Base-by-base conservation (phyloP, 2,329 filamentous ascomycete genomes). In the Fusarium brevicatenulatum region DNA sequence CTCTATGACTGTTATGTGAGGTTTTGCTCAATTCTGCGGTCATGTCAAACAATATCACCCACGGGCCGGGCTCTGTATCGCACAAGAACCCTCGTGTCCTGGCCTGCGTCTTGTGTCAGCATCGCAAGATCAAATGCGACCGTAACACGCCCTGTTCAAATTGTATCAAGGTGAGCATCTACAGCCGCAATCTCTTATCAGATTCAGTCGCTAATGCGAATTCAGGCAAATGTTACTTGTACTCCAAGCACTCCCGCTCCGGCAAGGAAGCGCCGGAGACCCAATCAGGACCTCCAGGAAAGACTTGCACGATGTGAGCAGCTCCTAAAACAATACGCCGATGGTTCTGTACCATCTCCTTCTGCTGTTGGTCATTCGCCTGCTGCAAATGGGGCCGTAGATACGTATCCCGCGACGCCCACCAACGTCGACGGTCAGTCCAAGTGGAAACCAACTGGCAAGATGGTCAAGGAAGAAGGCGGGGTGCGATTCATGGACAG, bases 61-160 rank as follows among this genome's bases (percentile, higher is more conserved):
- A 77, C 47, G 74, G 73, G 36, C 71, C 52, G 46, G 66, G 73
- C 37, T 72, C 63, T 49, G 36, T 52, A 34, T 44, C 78, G 55
- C 79, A 80, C 62, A 87, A 85, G 77, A 80, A 83, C 18, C 80
- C 82, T 19, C 82, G 87, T 73, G 83, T 88, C 52, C 80, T 89
- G 64, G 86, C 86, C 25, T 89, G 88, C 73, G 86, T 88, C 25
- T 82, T 90, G 42, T 90, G 88, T 76, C 88, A 90, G 77, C 86
- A 88, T 76, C 86, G 89, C 75, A 90, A 91, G 81, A 90, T 90
- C 80, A 90, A 89, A 78, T 91, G 89, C 80, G 88, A 90, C 75
- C 85, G 88, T 68, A 86, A 85, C 46, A 88, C 86, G 44, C 89
- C 88, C 8, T 90, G 88, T 75, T 86, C 88, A 65, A 90, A 90